Evolutionary conservation across 2,329 filamentous ascomycete species (phyloP), one percentile per base, ranked within the genome.

Genomic region (Alternaria postmessia): DNA sequence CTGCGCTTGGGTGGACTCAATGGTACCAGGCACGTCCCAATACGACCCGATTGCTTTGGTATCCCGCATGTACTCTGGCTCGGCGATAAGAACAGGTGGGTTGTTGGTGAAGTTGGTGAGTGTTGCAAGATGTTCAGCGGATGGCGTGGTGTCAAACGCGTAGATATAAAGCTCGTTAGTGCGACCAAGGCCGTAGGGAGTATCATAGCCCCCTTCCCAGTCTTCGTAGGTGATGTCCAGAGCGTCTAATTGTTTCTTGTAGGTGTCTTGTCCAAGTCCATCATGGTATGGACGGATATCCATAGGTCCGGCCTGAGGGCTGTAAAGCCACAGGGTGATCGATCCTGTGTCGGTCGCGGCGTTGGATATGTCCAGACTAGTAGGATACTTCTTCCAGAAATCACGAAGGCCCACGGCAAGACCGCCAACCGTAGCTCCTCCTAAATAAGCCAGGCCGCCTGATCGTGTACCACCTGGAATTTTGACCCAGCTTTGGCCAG

Each of bases 221-320:
- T 89, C 87, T 60, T 89, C 87, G 59, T 89, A 89, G 0, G 87
- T 89, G 22, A 89, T 85, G 26, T 87, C 81, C 0, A 89, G 80
- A 1, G 86, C 87, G 59, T 88, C 86, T 0, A 88, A 75, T 69
- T 89, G 83, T 18, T 88, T 81, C 0, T 77, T 79, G 59, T 88
- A 89, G 0, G 81, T 85, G 43, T 87, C 81, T 65, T 85, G 69
- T 0, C 85, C 85, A 7, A 89, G 72, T 0, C 85, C 84, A 61
- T 89, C 86, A 47, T 89, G 87, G 57, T 84, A 89, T 0, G 85
- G 83, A 0, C 85, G 78, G 4, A 87, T 74, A 38, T 89, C 87
- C 51, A 89, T 75, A 0, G 86, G 86, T 30, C 81, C 80, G 0
- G 85, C 86, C 1, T 79, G 77, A 2, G 87, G 87, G 52, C 83